Evolutionary conservation across 805 yeast genomes (phyloP).

Genomic region (Kuraishia cidri): DNA sequence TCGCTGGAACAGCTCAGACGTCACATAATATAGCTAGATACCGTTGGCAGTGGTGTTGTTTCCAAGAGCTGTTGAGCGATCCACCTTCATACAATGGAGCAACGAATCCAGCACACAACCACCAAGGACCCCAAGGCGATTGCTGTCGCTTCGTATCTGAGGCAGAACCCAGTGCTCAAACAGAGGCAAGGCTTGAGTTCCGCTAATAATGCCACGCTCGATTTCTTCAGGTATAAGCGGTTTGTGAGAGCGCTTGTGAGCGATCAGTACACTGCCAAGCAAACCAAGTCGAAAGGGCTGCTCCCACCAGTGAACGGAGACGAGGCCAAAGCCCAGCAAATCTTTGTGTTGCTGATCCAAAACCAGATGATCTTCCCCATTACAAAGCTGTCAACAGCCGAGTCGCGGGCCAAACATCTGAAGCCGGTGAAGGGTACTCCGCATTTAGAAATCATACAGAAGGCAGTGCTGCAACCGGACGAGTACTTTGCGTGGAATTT

Average conservation of each 20-base stretch:
- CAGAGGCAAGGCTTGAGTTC: conserved; percentile 63
- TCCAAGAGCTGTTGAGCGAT: no score
- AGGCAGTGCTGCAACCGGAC: conserved; percentile 54
- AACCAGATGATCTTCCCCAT: conserved; percentile 71
- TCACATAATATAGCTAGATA: no score
- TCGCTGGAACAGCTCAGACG: no score
- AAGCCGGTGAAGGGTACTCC: conserved; percentile 58
- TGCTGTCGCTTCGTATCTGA: conserved; percentile 63
- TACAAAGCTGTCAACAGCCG: conserved; percentile 59
- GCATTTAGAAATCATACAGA: conserved; percentile 41
- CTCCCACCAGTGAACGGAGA: conserved; percentile 28
- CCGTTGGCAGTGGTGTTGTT: no score
- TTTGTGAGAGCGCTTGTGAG: conserved; percentile 70
- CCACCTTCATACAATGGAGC: no score
- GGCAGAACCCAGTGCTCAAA: conserved; percentile 60
- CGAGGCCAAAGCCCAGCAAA: conserved; percentile 48
- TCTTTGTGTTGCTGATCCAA: conserved; percentile 62
- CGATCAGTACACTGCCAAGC: conserved; percentile 51
- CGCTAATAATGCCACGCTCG: conserved; percentile 60
- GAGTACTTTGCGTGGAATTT: conserved; percentile 82
- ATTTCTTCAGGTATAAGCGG: conserved; percentile 84
- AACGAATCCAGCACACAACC: conserved; percentile 7
- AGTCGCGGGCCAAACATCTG: conserved; percentile 53
- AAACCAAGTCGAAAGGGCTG: conserved; percentile 30
- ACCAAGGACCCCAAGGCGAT: conserved; percentile 44